These are phyloP conservation scores for Hemisphaericaspora xylanilytica DNA, from an alignment of 1,139 yeast genomes.

Conservation along the genomic window DNA sequence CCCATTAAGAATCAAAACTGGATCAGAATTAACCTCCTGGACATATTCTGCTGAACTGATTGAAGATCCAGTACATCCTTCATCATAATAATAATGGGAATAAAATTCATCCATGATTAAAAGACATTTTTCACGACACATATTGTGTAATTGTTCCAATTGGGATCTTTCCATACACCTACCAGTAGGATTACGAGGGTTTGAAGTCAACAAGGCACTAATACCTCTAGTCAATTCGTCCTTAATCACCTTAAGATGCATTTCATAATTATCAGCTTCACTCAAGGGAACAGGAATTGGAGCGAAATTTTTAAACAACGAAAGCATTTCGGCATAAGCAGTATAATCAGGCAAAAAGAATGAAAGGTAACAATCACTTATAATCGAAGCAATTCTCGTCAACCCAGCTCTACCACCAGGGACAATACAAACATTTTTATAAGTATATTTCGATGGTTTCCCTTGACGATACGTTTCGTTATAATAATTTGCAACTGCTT, in stretches of 20 bases:
- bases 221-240: constrained; percentile 62
- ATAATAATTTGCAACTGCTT: constrained; percentile 62
- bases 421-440: constrained; percentile 64
- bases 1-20: constrained; percentile 63
- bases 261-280: constrained; percentile 59
- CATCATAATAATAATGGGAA: constrained; percentile 62
- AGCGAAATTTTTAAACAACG: constrained; percentile 63
- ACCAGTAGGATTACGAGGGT: constrained; percentile 71
- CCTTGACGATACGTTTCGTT: constrained; percentile 55
- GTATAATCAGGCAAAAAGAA: constrained; percentile 70
- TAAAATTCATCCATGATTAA: constrained; percentile 70
- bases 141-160: constrained; percentile 50
- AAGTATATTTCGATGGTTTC: constrained; percentile 54
- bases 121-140: constrained; percentile 57
- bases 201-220: constrained; percentile 59
- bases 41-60: constrained; percentile 56
- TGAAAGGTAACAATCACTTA: constrained; percentile 59
- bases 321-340: constrained; percentile 71
- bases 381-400: constrained; percentile 64
- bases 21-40: constrained; percentile 59
- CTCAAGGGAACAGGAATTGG: constrained; percentile 67
- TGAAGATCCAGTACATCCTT: constrained; percentile 55
- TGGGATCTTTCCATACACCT: constrained; percentile 54
- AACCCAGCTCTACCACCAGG: constrained; percentile 73
- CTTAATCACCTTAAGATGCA: constrained; percentile 55